phyloP scores from a whole-genome alignment of 345 rosid genomes.

The Salix dunnii region DNA sequence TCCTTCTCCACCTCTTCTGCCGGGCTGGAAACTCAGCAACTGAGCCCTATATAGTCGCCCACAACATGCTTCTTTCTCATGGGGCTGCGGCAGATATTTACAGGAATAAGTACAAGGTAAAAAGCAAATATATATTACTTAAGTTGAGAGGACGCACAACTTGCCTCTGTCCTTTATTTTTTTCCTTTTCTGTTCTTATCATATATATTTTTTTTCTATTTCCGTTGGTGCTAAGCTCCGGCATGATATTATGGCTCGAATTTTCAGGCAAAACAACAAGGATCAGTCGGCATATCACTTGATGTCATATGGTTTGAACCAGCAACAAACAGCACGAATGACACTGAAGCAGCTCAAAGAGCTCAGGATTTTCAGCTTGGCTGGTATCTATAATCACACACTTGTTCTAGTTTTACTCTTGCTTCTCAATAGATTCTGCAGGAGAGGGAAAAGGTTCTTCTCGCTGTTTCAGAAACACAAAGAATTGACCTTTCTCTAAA shows the following conservation, averaged over 20 bases:
- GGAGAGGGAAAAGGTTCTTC: not conserved
- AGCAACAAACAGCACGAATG: slow-evolving; percentile 45
- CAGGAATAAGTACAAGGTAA: slow-evolving; percentile 70
- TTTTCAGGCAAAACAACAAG: slow-evolving; percentile 63
- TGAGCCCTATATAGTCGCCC: slow-evolving; percentile 91
- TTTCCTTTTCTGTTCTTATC: not conserved
- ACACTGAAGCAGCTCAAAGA: slow-evolving; percentile 77
- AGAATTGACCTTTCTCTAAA: no score
- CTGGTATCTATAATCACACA: slow-evolving; percentile 44
- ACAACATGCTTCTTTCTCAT: slow-evolving; percentile 67
- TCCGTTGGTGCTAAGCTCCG: not conserved
- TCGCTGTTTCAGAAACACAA: not conserved
- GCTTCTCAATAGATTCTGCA: no score
- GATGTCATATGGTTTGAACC: slow-evolving; percentile 89
- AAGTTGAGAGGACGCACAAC: not conserved
- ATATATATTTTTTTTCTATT: not conserved
- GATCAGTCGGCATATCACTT: slow-evolving; percentile 65
- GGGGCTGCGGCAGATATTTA: slow-evolving; percentile 61
- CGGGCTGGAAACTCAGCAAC: slow-evolving; percentile 77
- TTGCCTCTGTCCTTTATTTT: not conserved
- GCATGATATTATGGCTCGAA: not conserved
- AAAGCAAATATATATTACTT: not conserved
- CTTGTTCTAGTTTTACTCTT: no score
- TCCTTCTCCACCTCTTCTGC: slow-evolving; percentile 61
- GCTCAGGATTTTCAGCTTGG: slow-evolving; percentile 99